Evolutionary conservation across 1,284 basidiomycete species (phyloP).

Genomic region (Caloboletus firmus): DNA sequence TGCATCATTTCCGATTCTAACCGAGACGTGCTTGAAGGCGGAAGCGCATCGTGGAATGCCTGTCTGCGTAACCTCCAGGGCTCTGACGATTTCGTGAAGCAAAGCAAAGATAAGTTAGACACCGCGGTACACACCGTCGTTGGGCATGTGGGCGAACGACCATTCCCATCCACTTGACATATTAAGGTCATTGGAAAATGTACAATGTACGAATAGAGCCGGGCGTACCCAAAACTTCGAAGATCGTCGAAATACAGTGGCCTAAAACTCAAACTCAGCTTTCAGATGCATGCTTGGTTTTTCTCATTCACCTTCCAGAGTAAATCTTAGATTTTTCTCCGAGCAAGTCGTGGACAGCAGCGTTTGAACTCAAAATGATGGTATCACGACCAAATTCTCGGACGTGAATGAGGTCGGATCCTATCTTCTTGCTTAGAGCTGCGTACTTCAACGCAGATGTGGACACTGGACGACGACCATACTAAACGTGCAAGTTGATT

Average conservation of each 20-base stretch:
- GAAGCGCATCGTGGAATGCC: constrained; percentile 7
- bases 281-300: neutral
- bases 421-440: constrained; percentile 1
- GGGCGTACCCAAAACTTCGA: constrained; percentile 1
- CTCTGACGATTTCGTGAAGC: neutral
- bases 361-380: constrained; percentile 5
- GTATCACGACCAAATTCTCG: constrained; percentile 8
- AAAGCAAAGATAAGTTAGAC: neutral
- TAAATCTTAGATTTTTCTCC: constrained; percentile 10
- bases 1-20: constrained; percentile 8
- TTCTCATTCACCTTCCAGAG: neutral
- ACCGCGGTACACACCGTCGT: neutral
- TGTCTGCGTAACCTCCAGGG: constrained; percentile 5
- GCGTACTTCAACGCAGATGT: constrained; percentile 7
- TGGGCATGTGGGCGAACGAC: constrained; percentile 10
- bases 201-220: neutral
- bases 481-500: neutral
- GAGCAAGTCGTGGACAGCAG: constrained; percentile 2
- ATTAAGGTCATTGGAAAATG: neutral
- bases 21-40: constrained; percentile 1
- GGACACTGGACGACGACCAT: constrained; percentile 1
- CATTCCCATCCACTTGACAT: constrained; percentile 7
- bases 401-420: constrained; percentile 8
- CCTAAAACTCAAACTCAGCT: neutral
- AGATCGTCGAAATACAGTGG: constrained; percentile 4